These are phyloP conservation scores for Verbascum thapsus DNA, from an alignment of 257 asterid species.

Conservation along the genomic window DNA sequence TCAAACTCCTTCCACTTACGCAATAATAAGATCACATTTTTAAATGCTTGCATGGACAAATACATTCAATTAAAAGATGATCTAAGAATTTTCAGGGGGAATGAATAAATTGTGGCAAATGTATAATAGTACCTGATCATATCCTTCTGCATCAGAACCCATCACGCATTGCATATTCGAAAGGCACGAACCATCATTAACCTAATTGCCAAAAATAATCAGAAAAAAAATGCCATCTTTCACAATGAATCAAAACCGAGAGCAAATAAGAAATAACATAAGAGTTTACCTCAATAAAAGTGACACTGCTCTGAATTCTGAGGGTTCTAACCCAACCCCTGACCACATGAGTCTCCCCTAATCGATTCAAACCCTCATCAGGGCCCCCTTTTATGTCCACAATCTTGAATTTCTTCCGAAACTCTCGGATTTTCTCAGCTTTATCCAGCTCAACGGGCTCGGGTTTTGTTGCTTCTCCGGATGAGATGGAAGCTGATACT, in stretches of 20 bases:
- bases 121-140: slow-evolving; percentile 67
- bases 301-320: slow-evolving; percentile 82
- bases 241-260: slow-evolving; percentile 3
- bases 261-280: background rate
- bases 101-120: slow-evolving; percentile 23
- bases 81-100: background rate
- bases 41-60: slow-evolving; percentile 7
- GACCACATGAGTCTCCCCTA: slow-evolving; percentile 74
- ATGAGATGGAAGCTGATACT: slow-evolving; percentile 54
- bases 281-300: slow-evolving; percentile 74
- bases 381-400: slow-evolving; percentile 78
- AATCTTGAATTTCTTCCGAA: slow-evolving; percentile 66
- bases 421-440: slow-evolving; percentile 60
- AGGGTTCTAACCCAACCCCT: slow-evolving; percentile 95
- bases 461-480: slow-evolving; percentile 59
- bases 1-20: slow-evolving; percentile 1
- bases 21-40: background rate
- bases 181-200: slow-evolving; percentile 96
- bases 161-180: slow-evolving; percentile 96
- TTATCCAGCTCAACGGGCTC: slow-evolving; percentile 40
- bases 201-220: slow-evolving; percentile 46
- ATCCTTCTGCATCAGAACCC: slow-evolving; percentile 80
- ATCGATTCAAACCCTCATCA: slow-evolving; percentile 66
- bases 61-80: slow-evolving; percentile 2
- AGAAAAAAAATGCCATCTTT: slow-evolving; percentile 14